Conservation (phyloP, 768 basidiomycete genomes). For the Heimioporus sp. region DNA sequence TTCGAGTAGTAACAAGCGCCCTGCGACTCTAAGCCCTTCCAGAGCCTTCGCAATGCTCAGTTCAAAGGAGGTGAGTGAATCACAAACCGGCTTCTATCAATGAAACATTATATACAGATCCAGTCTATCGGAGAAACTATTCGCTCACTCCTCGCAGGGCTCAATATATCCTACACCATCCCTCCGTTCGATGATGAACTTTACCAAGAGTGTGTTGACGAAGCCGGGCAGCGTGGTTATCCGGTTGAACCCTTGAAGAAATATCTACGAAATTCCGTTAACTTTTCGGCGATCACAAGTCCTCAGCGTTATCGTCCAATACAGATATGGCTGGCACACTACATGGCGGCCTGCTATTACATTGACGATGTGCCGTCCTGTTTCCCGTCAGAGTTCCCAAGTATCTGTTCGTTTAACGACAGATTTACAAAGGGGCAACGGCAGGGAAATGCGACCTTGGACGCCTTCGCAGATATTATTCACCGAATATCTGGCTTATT, state of each 20-base stretch:
- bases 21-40: too few species aligned
- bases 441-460: neutral
- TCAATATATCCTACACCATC: neutral
- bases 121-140: neutral
- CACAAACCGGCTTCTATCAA: neutral
- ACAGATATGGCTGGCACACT: neutral
- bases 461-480: neutral
- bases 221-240: constrained; percentile 9
- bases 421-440: neutral
- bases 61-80: neutral
- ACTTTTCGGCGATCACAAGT: neutral
- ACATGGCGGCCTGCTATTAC: neutral
- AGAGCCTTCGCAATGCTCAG: neutral
- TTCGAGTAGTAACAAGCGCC: too few species aligned
- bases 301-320: neutral
- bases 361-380: neutral
- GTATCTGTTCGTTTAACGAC: neutral
- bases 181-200: neutral
- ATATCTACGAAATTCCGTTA: neutral
- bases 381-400: neutral
- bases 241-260: neutral
- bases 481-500: neutral
- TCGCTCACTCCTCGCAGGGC: neutral
- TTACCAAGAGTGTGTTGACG: constrained; percentile 15
- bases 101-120: neutral